Base-by-base conservation (phyloP, 768 basidiomycete species). In the Plicaturopsis crispa region DNA sequence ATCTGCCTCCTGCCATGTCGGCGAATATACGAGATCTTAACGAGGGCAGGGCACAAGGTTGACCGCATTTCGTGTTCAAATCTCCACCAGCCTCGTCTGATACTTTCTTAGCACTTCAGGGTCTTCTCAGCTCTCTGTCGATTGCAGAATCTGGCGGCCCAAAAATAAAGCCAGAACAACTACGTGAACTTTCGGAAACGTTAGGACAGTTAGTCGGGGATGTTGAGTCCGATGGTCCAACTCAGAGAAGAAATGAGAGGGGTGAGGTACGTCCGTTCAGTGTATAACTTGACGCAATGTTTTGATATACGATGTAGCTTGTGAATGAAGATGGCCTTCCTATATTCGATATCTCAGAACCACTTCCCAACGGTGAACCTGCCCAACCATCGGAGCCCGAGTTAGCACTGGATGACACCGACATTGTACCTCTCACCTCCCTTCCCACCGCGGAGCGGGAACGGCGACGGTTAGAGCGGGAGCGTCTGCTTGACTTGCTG, bases 261-360 rank as follows among this genome's bases (percentile, higher is more conserved):
- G 75, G 73, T 67, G 75, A 84, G 73, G 84, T 84, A 65, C 48
- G 73, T 62, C 48, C 48, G 23, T 38, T 23, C 48, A 17, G 24
- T 23, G 24, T 17, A 42, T 35, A 23, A 38, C 47, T 33, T 42
- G 22, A 45, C 46, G 47, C 41, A 47, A 43, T 48, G 42, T 48
- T 52, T 44, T 38, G 44, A 51, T 46, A 48, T 38, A 16, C 21
- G 24, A 44, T 49, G 5, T 43, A 87, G 84, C 64, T 80, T 37
- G 48, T 81, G 28, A 84, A 83, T 49, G 83, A 86, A 49, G 84
- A 89, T 34, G 84, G 84, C 3, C 70, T 84, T 26, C 85, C 85
- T 8, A 80, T 89, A 44, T 66, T 87, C 43, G 86, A 89, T 24
- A 80, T 89, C 40, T 71, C 69, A 21, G 86, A 89, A 50, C 76